A percentile compares a stretch with the other conserved stretches of the same genome.
Conservation (phyloP, 2,329 filamentous ascomycete genomes). For the Pseudocercospora cruenta region DNA sequence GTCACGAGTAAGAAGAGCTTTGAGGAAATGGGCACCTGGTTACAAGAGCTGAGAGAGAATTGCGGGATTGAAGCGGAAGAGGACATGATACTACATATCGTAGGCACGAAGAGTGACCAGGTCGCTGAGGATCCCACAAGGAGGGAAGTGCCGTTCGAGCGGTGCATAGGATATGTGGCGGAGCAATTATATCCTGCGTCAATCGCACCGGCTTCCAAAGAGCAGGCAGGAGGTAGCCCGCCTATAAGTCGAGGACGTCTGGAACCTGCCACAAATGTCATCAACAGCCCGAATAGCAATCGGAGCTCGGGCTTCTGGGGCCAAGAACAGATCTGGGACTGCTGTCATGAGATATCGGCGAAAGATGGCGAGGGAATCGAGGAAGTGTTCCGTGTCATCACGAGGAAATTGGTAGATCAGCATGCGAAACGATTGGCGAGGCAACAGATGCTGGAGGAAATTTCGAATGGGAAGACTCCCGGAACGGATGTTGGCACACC, state of each 20-base stretch:
- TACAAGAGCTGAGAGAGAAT: conserved; percentile 52
- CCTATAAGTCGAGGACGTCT: conserved; percentile 45
- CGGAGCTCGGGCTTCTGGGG: conserved; percentile 80
- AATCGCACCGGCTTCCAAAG: conserved; percentile 1
- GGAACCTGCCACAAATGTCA: conserved; percentile 47
- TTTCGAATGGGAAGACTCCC: conserved; percentile 47
- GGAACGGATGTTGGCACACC: conserved; percentile 42
- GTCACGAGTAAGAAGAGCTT: conserved; percentile 87
- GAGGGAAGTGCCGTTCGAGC: conserved; percentile 88
- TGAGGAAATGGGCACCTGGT: conserved; percentile 89
- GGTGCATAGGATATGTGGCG: conserved; percentile 92
- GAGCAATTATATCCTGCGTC: conserved; percentile 75
- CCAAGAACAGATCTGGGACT: conserved; percentile 86
- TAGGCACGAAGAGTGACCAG: conserved; percentile 91
- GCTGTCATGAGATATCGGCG: conserved; percentile 93
- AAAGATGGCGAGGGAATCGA: conserved; percentile 95
- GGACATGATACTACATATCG: conserved; percentile 88
- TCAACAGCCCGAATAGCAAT: conserved; percentile 50
- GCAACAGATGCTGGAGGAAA: conserved; percentile 51
- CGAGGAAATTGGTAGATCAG: conserved; percentile 80
- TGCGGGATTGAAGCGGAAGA: conserved; percentile 38
- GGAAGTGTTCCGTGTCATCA: conserved; percentile 90
- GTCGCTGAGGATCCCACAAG: conserved; percentile 78
- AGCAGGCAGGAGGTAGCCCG: conserved; percentile 16
- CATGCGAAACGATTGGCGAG: conserved; percentile 59